A percentile compares a stretch with the other conserved stretches of the same genome.
These are phyloP conservation scores for Dipteronia dyeriana DNA, from an alignment of 345 rosid species.

Conservation along the genomic window DNA sequence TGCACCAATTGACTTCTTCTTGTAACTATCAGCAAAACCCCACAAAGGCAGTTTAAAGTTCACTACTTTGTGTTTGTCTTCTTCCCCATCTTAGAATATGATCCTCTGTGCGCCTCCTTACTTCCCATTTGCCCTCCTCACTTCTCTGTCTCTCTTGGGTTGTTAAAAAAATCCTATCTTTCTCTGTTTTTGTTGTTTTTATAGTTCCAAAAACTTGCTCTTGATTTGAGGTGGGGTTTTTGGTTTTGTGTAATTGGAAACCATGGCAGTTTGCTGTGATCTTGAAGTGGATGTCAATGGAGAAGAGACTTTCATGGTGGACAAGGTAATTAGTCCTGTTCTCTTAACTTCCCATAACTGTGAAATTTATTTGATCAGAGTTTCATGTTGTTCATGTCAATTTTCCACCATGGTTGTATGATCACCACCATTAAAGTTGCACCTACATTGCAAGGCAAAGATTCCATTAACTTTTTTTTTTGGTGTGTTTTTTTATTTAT, in stretches of 20 bases:
- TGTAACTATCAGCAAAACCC: constrained; percentile 27
- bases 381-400: constrained; percentile 10
- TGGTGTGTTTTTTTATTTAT: neutral
- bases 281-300: constrained; percentile 96
- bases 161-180: constrained; percentile 7
- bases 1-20: constrained; percentile 37
- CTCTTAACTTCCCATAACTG: neutral
- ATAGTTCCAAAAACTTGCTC: constrained; percentile 21
- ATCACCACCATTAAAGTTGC: constrained; percentile 34
- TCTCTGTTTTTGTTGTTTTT: neutral
- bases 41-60: constrained; percentile 33
- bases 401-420: constrained; percentile 7
- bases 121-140: constrained; percentile 29
- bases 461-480: constrained; percentile 20
- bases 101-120: constrained; percentile 27
- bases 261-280: constrained; percentile 77
- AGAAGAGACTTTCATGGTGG: constrained; percentile 74
- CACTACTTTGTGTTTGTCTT: constrained; percentile 54
- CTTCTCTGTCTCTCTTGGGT: constrained; percentile 32
- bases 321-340: constrained; percentile 53
- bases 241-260: constrained; percentile 28
- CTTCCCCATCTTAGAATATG: constrained; percentile 44
- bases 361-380: constrained; percentile 14
- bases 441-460: constrained; percentile 35
- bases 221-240: constrained; percentile 33